Evolutionary conservation across 2,329 filamentous ascomycete species (phyloP), one percentile per base, ranked within the genome.

Genomic region (Colletotrichum tropicicola): DNA sequence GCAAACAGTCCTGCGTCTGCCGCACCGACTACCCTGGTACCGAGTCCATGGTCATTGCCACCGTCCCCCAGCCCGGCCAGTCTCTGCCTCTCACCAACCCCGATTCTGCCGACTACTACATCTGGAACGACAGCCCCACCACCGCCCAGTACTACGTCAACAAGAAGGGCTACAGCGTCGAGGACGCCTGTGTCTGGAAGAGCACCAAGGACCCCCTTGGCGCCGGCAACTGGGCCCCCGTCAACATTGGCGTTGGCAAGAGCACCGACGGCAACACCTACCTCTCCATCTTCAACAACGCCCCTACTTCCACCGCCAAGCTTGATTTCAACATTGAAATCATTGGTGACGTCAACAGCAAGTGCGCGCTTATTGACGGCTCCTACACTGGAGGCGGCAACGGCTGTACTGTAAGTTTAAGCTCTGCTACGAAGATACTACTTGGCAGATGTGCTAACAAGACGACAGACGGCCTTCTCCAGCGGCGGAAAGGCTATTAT

Each of bases 121-220:
- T 84, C 67, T 97, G 93, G 92, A 71, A 92, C 73, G 87, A 87
- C 71, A 86, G 86, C 77, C 72, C 81, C 53, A 98, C 96, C 55
- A 94, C 93, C 49, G 94, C 94, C 45, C 96, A 98, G 82, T 98
- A 97, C 87, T 99, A 99, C 77, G 87, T 98, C 80, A 98, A 98
- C 87, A 92, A 92, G 72, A 85, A 88, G 71, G 94, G 93, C 66
- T 83, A 91, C 56, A 72, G 79, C 17, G 80, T 89, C 63, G 77
- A 88, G 69, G 80, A 94, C 12, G 92, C 88, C 53, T 99, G 96
- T 81, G 79, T 86, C 63, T 98, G 96, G 96, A 77, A 76, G 69
- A 84, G 82, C 74, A n/a, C 72, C 21, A 71, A 69, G 17, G 78
- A 81, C 70, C 78, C 81, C 39, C 83, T 87, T 54, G 84, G 84